Evolutionary conservation across 176 grass and related monocot species (phyloP), one percentile per base, ranked within the genome.

Genomic region (Musa beccarii): DNA sequence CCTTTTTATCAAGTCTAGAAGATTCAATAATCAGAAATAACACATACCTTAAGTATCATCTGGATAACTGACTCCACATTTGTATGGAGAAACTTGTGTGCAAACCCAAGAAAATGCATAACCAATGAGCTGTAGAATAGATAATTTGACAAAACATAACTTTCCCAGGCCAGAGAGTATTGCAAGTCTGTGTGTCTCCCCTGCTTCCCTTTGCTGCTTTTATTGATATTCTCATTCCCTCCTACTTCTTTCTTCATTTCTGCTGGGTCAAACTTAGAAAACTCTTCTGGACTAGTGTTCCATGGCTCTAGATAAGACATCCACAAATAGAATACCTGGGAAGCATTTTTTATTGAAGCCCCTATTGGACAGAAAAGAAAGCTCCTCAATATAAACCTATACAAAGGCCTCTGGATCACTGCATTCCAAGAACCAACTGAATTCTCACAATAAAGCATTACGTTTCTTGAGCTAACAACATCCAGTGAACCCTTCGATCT

Each of bases 61-160:
- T 83, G 66, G 56, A 92, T 67, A 49, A 92, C 89, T 1, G 72
- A 79, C 63, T 74, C 67, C 16, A 88, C 86, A 87, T 89, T 88
- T 59, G 88, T 78, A 82, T 99, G 95, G 54, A 99, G 86, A 69
- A 92, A 99, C 63, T 89, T 99, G 78, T 99, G 95, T 29, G 95
- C 88, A 72, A 99, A 99, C 26, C 83, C 88, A 71, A 99, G 76
- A 79, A 99, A 99, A 79, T 99, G 90, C 71, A 99, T 76, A 50
- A 94, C 79, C 85, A 99, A 69, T 21, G 85, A 92, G 67, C 76
- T 99, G 76, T 99, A 99, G 84, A 99, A 94, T 59, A 99, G 54
- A 87, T 94, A 99, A 80, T 94, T 99, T 53, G 86, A 83, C 54
- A 99, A 77, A 78, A 94, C 86, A 13, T 86, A 99, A 23, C 55